Conservation (phyloP, 805 yeast genomes). For the Metschnikowia baotianmanensis region DNA sequence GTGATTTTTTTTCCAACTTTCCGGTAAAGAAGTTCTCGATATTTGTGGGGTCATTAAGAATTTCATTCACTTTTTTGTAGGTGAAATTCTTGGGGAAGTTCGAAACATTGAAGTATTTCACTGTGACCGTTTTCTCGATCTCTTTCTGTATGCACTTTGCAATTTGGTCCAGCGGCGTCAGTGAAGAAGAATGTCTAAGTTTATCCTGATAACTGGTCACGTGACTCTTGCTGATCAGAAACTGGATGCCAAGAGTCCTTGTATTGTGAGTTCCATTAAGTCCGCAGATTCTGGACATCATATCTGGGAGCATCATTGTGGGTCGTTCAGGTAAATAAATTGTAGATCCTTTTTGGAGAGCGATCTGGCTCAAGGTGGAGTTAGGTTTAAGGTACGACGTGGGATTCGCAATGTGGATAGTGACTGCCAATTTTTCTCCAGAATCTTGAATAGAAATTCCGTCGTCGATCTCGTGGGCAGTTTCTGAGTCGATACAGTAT, state of each 20-base stretch:
- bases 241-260: conserved; percentile 43
- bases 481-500: conserved; percentile 78
- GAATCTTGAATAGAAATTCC: conserved; percentile 64
- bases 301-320: conserved; percentile 66
- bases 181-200: not conserved
- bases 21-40: conserved; percentile 11
- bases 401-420: conserved; percentile 87
- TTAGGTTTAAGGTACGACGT: conserved; percentile 54
- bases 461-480: conserved; percentile 91
- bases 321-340: conserved; percentile 69
- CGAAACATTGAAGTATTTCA: conserved; percentile 25
- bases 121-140: conserved; percentile 16
- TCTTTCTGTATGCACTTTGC: conserved; percentile 18
- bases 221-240: conserved; percentile 19
- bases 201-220: conserved; percentile 22
- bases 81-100: conserved; percentile 46
- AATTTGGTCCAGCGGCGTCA: conserved; percentile 3
- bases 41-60: conserved; percentile 34
- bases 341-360: conserved; percentile 61
- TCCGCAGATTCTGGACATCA: conserved; percentile 50
- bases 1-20: conserved; percentile 14
- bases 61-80: conserved; percentile 58
- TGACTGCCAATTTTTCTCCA: conserved; percentile 38
- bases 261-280: conserved; percentile 44
- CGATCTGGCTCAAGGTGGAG: conserved; percentile 49